Percentiles rank a stretch among this genome's conserved stretches.
phyloP scores from a whole-genome alignment of 2,329 filamentous ascomycete genomes.

The Conoideocrella luteorostrata region DNA sequence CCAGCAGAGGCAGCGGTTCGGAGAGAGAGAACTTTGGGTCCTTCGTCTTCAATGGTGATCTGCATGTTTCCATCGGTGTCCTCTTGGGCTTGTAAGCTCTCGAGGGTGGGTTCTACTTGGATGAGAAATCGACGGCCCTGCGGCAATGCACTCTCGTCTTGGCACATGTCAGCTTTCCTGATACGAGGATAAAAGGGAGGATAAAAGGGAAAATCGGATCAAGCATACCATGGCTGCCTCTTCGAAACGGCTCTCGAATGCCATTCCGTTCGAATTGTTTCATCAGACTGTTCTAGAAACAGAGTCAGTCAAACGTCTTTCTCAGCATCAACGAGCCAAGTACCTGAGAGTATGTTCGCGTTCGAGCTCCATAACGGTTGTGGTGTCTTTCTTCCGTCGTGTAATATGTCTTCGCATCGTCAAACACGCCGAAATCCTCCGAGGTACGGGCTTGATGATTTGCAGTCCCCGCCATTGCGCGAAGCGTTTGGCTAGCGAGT shows the following conservation, averaged over 20 bases:
- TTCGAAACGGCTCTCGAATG: constrained; percentile 47
- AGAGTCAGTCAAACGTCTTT: constrained; percentile 19
- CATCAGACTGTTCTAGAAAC: constrained; percentile 43
- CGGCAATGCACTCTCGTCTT: constrained; percentile 66
- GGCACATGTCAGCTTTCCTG: neutral
- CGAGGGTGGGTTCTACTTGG: constrained; percentile 76
- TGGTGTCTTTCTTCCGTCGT: constrained; percentile 47
- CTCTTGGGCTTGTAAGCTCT: constrained; percentile 74
- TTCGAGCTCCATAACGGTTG: constrained; percentile 42
- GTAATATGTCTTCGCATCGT: constrained; percentile 55
- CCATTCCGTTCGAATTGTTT: constrained; percentile 47
- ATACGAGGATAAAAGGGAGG: neutral
- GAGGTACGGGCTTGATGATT: constrained; percentile 29
- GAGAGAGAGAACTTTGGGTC: constrained; percentile 82
- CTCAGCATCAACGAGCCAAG: neutral
- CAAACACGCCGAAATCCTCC: constrained; percentile 45
- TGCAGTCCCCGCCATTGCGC: constrained; percentile 21
- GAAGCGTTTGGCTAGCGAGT: no score
- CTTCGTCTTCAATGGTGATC: constrained; percentile 94
- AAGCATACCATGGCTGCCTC: constrained; percentile 51
- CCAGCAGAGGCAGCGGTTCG: constrained; percentile 82
- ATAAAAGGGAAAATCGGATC: no score
- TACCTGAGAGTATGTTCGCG: constrained; percentile 53
- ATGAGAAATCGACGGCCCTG: constrained; percentile 74
- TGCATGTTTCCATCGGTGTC: constrained; percentile 93